Evolutionary conservation across 768 basidiomycete genomes (phyloP).

Genomic region (Jaapia argillacea): DNA sequence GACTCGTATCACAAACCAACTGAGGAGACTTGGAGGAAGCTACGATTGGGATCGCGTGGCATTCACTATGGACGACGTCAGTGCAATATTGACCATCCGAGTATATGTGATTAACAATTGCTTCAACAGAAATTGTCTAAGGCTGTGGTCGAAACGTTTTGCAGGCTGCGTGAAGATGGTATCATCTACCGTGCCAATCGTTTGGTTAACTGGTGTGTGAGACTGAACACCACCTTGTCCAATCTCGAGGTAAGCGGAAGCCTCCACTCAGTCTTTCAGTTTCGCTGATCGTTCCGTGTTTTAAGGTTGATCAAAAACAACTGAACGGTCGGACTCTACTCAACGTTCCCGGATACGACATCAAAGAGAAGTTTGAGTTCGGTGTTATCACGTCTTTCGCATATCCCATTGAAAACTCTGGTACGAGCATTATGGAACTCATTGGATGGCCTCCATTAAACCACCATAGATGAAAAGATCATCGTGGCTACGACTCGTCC

Average conservation of each 20-base stretch:
- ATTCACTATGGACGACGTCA: constrained; percentile 90
- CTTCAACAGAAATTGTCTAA: constrained; percentile 41
- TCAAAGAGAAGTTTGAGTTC: constrained; percentile 95
- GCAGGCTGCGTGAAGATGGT: constrained; percentile 83
- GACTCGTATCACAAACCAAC: constrained; percentile 81
- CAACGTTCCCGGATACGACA: constrained; percentile 88
- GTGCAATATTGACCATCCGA: background rate
- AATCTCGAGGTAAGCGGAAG: constrained; percentile 82
- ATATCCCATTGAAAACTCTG: constrained; percentile 81
- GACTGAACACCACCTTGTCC: constrained; percentile 93
- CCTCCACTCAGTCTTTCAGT: no score
- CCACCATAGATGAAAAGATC: constrained; percentile 66
- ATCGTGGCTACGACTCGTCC: constrained; percentile 96
- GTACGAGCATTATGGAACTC: no score
- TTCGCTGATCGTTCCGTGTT: background rate
- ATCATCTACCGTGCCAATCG: constrained; percentile 92
- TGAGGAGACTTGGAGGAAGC: constrained; percentile 82
- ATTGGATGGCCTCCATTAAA: no score
- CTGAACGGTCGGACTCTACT: constrained; percentile 78
- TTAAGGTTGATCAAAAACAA: constrained; percentile 85
- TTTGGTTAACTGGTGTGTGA: constrained; percentile 96
- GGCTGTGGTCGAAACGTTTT: constrained; percentile 90
- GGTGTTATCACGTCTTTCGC: constrained; percentile 96
- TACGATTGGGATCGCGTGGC: constrained; percentile 93
- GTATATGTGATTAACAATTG: background rate